phyloP scores from a whole-genome alignment of 768 basidiomycete species.

The Macrolepiota fuliginosa region DNA sequence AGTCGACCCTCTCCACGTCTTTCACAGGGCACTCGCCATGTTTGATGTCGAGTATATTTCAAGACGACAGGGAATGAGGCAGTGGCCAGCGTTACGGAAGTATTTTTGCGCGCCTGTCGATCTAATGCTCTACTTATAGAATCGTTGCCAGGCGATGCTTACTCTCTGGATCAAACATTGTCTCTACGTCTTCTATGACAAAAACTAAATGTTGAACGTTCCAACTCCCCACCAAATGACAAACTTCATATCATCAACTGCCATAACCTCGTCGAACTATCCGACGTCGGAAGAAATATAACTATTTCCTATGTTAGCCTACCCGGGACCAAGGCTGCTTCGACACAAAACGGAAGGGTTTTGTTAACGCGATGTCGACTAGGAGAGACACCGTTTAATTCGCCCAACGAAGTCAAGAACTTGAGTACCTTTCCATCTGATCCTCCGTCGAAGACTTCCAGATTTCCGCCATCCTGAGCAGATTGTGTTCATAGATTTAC shows the following conservation, averaged over 20 bases:
- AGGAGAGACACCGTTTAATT: background rate
- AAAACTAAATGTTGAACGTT: background rate
- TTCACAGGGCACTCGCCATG: too few relatives aligned
- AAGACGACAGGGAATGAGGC: too few relatives aligned
- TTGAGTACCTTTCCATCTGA: background rate
- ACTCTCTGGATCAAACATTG: background rate
- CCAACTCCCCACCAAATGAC: background rate
- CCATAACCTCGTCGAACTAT: background rate
- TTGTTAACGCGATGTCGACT: background rate
- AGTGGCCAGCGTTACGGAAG: too few relatives aligned
- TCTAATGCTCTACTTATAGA: background rate
- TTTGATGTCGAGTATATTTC: too few relatives aligned
- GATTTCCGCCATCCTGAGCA: background rate
- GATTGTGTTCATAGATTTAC: background rate
- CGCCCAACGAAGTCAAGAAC: background rate
- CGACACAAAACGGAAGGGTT: background rate
- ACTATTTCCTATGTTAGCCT: background rate
- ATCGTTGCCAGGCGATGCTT: background rate
- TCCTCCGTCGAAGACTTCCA: background rate
- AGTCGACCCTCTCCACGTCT: too few relatives aligned
- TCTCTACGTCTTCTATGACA: background rate
- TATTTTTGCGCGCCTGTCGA: too few relatives aligned
- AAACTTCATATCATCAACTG: background rate
- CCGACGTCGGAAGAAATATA: constrained; percentile 7
- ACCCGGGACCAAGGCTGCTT: constrained; percentile 6